These are phyloP conservation scores for Marasmius sp. DNA, from an alignment of 1,284 basidiomycete species.

Conservation along the genomic window DNA sequence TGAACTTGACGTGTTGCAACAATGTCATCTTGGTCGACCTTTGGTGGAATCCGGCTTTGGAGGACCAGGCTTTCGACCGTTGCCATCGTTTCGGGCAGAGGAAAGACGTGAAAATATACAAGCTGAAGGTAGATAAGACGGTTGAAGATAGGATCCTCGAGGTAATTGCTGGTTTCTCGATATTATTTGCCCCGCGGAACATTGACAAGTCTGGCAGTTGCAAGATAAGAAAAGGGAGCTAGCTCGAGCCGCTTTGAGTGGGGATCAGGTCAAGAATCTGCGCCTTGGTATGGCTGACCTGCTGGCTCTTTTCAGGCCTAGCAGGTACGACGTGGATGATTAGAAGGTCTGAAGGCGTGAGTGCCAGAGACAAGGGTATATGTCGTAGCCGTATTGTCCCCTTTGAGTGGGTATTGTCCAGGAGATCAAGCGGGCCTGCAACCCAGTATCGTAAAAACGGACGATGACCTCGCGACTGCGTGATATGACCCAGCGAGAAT, in stretches of 20 bases:
- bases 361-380: too few species aligned
- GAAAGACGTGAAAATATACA: conserved; percentile 88
- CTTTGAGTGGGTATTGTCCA: too few species aligned
- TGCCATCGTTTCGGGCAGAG: conserved; percentile 89
- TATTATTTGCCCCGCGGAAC: neutral
- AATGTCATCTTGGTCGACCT: conserved; percentile 91
- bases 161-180: conserved; percentile 30
- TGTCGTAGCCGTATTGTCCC: too few species aligned
- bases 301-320: conserved; percentile 71
- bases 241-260: conserved; percentile 83
- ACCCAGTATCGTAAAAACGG: too few species aligned
- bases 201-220: conserved; percentile 40
- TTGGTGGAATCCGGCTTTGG: conserved; percentile 94
- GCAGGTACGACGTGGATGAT: conserved; percentile 55
- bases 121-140: conserved; percentile 85
- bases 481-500: too few species aligned
- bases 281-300: conserved; percentile 85
- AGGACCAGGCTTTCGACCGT: conserved; percentile 95
- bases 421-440: too few species aligned
- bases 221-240: conserved; percentile 88
- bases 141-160: conserved; percentile 88
- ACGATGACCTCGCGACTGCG: too few species aligned
- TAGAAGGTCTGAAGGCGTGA: conserved; percentile 14
- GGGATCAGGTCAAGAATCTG: conserved; percentile 84
- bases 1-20: conserved; percentile 94